Evolutionary conservation across 2,329 filamentous ascomycete species (phyloP).

Genomic region (Fusarium bactridioides): DNA sequence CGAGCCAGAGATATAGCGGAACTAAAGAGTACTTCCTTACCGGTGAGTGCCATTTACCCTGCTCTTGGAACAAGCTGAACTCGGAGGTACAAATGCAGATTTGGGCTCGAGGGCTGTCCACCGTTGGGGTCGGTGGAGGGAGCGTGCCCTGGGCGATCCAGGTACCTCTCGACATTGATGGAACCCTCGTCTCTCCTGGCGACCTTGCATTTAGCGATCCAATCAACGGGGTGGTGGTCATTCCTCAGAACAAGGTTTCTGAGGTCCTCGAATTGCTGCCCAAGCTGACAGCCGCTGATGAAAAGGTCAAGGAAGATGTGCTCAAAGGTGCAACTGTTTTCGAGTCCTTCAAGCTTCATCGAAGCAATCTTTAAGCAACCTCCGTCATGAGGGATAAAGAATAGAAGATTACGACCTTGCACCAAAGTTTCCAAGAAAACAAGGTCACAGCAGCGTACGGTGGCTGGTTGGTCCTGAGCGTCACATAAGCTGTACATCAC

Average conservation of each 20-base stretch:
- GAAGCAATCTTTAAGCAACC: constrained; percentile 46
- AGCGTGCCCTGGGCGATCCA: constrained; percentile 64
- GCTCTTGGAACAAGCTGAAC: constrained; percentile 17
- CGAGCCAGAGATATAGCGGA: constrained; percentile 72
- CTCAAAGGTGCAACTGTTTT: constrained; percentile 66
- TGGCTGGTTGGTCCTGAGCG: background rate
- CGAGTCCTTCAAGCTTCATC: constrained; percentile 71
- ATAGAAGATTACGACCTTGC: background rate
- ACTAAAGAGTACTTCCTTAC: constrained; percentile 62
- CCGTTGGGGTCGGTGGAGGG: constrained; percentile 64
- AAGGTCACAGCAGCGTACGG: background rate
- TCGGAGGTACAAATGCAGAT: constrained; percentile 49
- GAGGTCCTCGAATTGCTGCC: constrained; percentile 69
- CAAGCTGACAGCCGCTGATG: constrained; percentile 58
- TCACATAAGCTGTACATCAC: background rate
- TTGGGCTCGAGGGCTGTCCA: constrained; percentile 64
- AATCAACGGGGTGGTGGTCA: constrained; percentile 73
- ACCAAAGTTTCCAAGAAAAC: background rate
- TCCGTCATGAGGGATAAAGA: background rate
- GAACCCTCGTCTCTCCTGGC: constrained; percentile 57
- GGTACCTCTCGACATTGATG: constrained; percentile 54
- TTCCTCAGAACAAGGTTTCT: constrained; percentile 67
- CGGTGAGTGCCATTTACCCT: constrained; percentile 53
- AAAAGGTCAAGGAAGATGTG: constrained; percentile 72
- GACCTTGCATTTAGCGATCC: constrained; percentile 77